phyloP scores from a whole-genome alignment of 2,329 filamentous ascomycete genomes.

The Cylindrodendrum hubeiense region DNA sequence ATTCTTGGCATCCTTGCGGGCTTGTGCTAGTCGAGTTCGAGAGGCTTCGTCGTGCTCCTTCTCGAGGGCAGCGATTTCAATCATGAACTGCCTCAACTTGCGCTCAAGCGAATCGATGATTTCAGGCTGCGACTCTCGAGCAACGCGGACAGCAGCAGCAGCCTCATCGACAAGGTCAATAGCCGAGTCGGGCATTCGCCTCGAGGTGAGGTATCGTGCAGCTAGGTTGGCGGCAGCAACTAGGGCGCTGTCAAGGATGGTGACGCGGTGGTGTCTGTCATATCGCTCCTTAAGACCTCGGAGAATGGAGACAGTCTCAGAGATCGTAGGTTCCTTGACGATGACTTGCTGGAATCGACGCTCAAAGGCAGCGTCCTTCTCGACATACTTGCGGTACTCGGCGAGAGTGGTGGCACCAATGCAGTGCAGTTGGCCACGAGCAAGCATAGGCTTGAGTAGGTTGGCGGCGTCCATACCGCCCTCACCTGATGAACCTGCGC shows the following conservation, averaged over 20 bases:
- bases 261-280: constrained; percentile 98
- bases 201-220: constrained; percentile 90
- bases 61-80: constrained; percentile 95
- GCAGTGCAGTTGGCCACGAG: constrained; percentile 95
- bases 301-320: constrained; percentile 97
- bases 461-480: constrained; percentile 99
- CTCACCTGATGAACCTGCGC: constrained; percentile 92
- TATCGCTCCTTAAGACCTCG: constrained; percentile 98
- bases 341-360: constrained; percentile 98
- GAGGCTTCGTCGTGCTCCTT: constrained; percentile 97
- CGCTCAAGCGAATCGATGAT: constrained; percentile 95
- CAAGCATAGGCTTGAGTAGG: constrained; percentile 97
- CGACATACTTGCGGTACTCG: constrained; percentile 98
- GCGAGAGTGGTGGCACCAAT: constrained; percentile 96
- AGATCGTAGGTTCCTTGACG: constrained; percentile 91
- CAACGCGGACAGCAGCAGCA: constrained; percentile 94
- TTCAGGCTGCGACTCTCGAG: constrained; percentile 95
- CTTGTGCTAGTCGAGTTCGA: constrained; percentile 82
- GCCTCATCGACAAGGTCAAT: constrained; percentile 98
- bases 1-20: constrained; percentile 92
- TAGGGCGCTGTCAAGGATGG: constrained; percentile 92
- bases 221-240: constrained; percentile 93
- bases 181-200: constrained; percentile 93
- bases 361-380: constrained; percentile 98
- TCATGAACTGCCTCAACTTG: constrained; percentile 89